These are phyloP conservation scores for Camellia sinensis DNA, from an alignment of 148 eudicot species.

Conservation along the genomic window DNA sequence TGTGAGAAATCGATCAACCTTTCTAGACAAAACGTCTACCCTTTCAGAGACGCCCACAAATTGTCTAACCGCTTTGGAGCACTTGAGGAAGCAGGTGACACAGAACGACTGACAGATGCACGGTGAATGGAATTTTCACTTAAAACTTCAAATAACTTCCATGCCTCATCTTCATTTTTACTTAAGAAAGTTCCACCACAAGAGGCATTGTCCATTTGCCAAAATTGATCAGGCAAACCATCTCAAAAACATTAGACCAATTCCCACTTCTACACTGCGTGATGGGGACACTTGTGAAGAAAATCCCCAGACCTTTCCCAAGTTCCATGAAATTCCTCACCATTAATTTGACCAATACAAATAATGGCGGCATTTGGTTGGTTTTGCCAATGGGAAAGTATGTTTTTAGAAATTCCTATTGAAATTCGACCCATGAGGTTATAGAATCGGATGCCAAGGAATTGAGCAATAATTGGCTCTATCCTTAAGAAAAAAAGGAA, in stretches of 20 bases:
- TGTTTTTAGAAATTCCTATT: too few relatives aligned
- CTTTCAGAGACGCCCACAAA: neutral
- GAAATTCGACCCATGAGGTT: too few relatives aligned
- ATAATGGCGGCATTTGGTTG: too few relatives aligned
- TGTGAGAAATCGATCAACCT: neutral
- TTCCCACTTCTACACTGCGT: neutral
- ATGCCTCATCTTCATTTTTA: neutral
- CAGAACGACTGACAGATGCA: neutral
- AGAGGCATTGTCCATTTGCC: neutral
- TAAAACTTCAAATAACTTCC: neutral
- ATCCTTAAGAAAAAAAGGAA: neutral
- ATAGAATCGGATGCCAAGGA: too few relatives aligned
- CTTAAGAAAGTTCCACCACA: neutral
- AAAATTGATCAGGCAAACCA: neutral
- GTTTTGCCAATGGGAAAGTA: too few relatives aligned
- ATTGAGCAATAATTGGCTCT: too few relatives aligned
- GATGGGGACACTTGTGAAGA: neutral
- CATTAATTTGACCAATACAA: too few relatives aligned
- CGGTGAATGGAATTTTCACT: neutral
- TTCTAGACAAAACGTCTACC: neutral
- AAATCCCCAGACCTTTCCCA: neutral
- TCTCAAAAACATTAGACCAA: neutral
- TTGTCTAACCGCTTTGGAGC: neutral
- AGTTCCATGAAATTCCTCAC: too few relatives aligned
- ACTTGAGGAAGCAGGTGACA: neutral